phyloP scores from a whole-genome alignment of 371 early-diverging fungal species.

The Mycotypha africana region DNA sequence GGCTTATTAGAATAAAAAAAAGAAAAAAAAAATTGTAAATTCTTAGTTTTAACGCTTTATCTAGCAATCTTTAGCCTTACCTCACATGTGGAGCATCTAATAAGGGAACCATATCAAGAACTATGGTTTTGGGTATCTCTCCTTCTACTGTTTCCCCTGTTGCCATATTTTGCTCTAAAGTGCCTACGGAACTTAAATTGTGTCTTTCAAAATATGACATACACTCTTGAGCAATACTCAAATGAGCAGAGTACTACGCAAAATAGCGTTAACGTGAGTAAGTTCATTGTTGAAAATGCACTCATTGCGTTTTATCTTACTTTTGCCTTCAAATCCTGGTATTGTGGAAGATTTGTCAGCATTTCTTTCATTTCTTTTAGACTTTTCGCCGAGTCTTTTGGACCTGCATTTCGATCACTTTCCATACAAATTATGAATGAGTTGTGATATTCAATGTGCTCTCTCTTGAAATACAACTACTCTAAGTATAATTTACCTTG shows the following conservation, averaged over 20 bases:
- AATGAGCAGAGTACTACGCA: slow-evolving; percentile 82
- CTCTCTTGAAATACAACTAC: no score
- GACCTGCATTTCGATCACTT: slow-evolving; percentile 17
- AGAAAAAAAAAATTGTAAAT: no score
- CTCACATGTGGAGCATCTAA: slow-evolving; percentile 62
- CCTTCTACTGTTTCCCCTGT: slow-evolving; percentile 88
- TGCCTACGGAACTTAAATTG: slow-evolving; percentile 68
- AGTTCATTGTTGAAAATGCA: neutral
- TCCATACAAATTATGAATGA: neutral
- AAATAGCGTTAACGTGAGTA: no score
- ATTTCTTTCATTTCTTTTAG: slow-evolving; percentile 89
- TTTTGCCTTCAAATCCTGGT: slow-evolving; percentile 87
- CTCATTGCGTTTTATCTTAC: slow-evolving; percentile 17
- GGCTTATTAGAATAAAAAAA: no score
- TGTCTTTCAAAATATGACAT: slow-evolving; percentile 73
- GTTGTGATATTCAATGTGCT: neutral
- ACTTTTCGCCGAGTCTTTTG: slow-evolving; percentile 57
- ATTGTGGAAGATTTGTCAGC: slow-evolving; percentile 87
- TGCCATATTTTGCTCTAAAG: slow-evolving; percentile 88
- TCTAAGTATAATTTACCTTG: slow-evolving; percentile 31
- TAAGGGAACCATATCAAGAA: slow-evolving; percentile 85
- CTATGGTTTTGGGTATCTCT: slow-evolving; percentile 67
- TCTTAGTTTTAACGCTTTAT: no score
- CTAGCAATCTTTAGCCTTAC: no score
- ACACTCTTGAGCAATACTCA: slow-evolving; percentile 90